Percentiles rank a stretch among this genome's conserved stretches.
Evolutionary conservation across 148 eudicot genomes (phyloP).

Genomic region (Nyssa sinensis): DNA sequence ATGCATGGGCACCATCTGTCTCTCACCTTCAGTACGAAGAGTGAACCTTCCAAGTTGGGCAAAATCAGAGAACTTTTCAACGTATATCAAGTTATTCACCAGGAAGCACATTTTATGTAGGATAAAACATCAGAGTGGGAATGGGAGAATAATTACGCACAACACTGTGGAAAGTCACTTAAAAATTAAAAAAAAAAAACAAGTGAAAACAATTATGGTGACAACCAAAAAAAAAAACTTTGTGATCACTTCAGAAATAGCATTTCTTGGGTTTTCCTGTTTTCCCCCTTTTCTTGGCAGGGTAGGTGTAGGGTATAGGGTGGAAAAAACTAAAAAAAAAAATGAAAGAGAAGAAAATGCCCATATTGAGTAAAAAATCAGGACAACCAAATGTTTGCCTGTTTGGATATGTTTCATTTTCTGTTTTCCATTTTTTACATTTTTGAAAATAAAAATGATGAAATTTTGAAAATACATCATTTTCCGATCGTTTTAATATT

Average conservation of each 20-base stretch:
- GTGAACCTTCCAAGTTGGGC: constrained; percentile 63
- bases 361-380: too few relatives aligned
- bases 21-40: constrained; percentile 62
- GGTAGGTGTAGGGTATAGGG: neutral
- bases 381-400: too few relatives aligned
- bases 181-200: neutral
- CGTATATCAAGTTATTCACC: constrained; percentile 49
- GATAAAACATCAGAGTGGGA: neutral
- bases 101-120: constrained; percentile 12
- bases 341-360: neutral
- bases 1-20: neutral
- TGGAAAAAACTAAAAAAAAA: too few relatives aligned
- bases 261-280: too few relatives aligned
- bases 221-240: too few relatives aligned
- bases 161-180: neutral
- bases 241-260: neutral
- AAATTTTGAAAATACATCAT: too few relatives aligned
- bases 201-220: neutral
- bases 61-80: constrained; percentile 55
- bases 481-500: too few relatives aligned
- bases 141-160: neutral
- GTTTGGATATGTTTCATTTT: too few relatives aligned
- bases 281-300: too few relatives aligned
- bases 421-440: too few relatives aligned
- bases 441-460: too few relatives aligned